Conservation (phyloP, 2,329 filamentous ascomycete genomes). For the Coniochaeta sp. region DNA sequence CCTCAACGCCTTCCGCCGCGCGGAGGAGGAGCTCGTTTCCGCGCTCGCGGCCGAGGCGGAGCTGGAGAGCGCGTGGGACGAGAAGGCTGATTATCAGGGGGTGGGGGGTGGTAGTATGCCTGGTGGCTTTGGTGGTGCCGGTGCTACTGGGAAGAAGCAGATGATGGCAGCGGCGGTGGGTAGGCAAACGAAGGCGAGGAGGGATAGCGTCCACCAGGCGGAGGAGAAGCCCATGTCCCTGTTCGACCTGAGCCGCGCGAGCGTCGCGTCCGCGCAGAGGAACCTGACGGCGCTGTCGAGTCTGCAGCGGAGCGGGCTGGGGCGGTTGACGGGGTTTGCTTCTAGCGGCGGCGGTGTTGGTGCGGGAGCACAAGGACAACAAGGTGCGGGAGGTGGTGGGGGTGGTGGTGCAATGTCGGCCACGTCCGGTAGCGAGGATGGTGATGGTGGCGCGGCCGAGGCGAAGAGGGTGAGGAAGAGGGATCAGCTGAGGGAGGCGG, state of each 20-base stretch:
- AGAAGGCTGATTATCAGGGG: slow-evolving; percentile 48
- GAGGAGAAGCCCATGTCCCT: slow-evolving; percentile 59
- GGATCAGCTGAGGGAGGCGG: slow-evolving; percentile 62
- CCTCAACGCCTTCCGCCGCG: slow-evolving; percentile 65
- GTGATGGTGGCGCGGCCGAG: slow-evolving; percentile 18
- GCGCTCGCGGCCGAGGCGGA: slow-evolving; percentile 60
- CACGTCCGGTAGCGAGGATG: slow-evolving; percentile 17
- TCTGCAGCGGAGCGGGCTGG: slow-evolving; percentile 36
- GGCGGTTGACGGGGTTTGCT: slow-evolving; percentile 22
- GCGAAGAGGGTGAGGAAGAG: slow-evolving; percentile 54
- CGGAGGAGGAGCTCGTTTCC: slow-evolving; percentile 68
- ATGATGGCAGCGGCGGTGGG: neutral
- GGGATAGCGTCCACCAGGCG: slow-evolving; percentile 15
- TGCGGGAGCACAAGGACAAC: too few species aligned
- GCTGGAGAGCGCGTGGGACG: slow-evolving; percentile 65
- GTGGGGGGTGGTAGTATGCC: slow-evolving; percentile 45
- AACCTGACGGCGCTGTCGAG: slow-evolving; percentile 51
- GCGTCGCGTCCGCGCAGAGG: slow-evolving; percentile 49
- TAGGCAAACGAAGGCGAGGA: neutral
- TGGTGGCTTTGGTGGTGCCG: slow-evolving; percentile 37
- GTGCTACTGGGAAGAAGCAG: neutral
- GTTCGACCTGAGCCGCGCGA: slow-evolving; percentile 57
- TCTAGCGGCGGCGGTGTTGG: neutral
- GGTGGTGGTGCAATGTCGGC: slow-evolving; percentile 5
- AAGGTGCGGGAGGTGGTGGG: slow-evolving; percentile 6